These are phyloP conservation scores for Leucaena leucocephala DNA, from an alignment of 306 rosid species.

Conservation along the genomic window DNA sequence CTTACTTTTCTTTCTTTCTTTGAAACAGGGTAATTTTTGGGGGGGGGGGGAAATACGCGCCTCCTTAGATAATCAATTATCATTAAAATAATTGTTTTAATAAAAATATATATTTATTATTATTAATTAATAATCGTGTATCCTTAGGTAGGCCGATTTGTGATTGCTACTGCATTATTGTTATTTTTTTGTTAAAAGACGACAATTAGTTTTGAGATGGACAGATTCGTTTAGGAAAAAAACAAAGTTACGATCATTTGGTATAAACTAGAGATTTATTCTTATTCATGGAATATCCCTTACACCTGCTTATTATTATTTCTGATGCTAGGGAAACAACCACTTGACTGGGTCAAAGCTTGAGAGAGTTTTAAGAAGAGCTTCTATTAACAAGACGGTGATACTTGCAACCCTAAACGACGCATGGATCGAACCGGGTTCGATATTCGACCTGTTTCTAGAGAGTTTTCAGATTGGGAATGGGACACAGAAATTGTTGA, in stretches of 20 bases:
- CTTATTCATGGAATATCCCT: not conserved
- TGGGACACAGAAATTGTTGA: slow-evolving; percentile 53
- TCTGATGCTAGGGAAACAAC: not conserved
- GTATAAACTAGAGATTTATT: not conserved
- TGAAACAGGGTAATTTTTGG: too few species aligned
- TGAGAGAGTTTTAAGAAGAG: slow-evolving; percentile 47
- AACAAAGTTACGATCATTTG: not conserved
- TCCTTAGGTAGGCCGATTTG: not conserved
- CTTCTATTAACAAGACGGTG: slow-evolving; percentile 70
- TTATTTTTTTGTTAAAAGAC: not conserved
- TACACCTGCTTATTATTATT: not conserved
- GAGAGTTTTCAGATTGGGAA: slow-evolving; percentile 72
- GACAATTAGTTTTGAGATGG: not conserved
- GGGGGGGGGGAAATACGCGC: too few species aligned
- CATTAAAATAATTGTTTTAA: too few species aligned
- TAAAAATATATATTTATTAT: too few species aligned
- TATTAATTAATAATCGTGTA: too few species aligned
- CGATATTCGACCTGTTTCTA: slow-evolving; percentile 75
- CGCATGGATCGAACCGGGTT: slow-evolving; percentile 86
- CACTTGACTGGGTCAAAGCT: slow-evolving; percentile 32
- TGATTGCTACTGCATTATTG: not conserved
- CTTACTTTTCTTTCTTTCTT: too few species aligned
- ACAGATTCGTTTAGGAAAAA: not conserved
- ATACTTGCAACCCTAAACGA: slow-evolving; percentile 76
- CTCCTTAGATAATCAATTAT: too few species aligned